These are phyloP conservation scores for Fistulinella prunicolor DNA, from an alignment of 768 basidiomycete species.

Conservation along the genomic window DNA sequence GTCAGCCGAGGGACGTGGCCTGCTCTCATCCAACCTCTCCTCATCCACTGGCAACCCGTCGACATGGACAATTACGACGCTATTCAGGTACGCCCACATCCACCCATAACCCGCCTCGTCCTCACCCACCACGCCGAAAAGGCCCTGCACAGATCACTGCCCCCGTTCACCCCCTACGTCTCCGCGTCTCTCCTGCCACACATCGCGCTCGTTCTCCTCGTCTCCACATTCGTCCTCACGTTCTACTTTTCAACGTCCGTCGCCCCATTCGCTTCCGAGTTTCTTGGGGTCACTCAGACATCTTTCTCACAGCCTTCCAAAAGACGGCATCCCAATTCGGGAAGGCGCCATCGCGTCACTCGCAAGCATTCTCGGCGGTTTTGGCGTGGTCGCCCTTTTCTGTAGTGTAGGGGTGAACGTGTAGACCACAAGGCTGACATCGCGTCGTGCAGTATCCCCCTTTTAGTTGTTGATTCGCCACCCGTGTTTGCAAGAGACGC, in stretches of 20 bases:
- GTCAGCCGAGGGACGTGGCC: slow-evolving; percentile 40
- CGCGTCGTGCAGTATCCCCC: neutral
- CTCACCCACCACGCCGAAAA: slow-evolving; percentile 22
- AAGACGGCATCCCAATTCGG: slow-evolving; percentile 58
- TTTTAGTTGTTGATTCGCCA: slow-evolving; percentile 78
- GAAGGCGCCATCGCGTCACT: slow-evolving; percentile 69
- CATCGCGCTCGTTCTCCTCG: slow-evolving; percentile 70
- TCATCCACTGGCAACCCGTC: no score
- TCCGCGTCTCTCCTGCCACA: slow-evolving; percentile 67
- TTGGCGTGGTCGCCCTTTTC: slow-evolving; percentile 88
- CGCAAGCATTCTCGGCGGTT: slow-evolving; percentile 80
- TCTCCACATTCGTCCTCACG: slow-evolving; percentile 74
- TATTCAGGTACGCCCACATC: slow-evolving; percentile 45
- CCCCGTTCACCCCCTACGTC: slow-evolving; percentile 69
- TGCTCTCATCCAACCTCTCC: no score
- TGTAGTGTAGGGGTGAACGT: slow-evolving; percentile 31
- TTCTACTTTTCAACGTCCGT: slow-evolving; percentile 90
- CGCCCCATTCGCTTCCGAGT: slow-evolving; percentile 1
- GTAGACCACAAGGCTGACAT: slow-evolving; percentile 20
- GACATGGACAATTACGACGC: slow-evolving; percentile 56
- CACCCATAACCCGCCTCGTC: neutral
- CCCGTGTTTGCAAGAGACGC: slow-evolving; percentile 70
- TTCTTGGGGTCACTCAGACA: slow-evolving; percentile 4
- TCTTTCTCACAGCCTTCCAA: slow-evolving; percentile 60
- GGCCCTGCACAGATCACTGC: slow-evolving; percentile 64